Evolutionary conservation across 2,329 filamentous ascomycete species (phyloP), one percentile per base, ranked within the genome.

Genomic region (Coniella vitis): DNA sequence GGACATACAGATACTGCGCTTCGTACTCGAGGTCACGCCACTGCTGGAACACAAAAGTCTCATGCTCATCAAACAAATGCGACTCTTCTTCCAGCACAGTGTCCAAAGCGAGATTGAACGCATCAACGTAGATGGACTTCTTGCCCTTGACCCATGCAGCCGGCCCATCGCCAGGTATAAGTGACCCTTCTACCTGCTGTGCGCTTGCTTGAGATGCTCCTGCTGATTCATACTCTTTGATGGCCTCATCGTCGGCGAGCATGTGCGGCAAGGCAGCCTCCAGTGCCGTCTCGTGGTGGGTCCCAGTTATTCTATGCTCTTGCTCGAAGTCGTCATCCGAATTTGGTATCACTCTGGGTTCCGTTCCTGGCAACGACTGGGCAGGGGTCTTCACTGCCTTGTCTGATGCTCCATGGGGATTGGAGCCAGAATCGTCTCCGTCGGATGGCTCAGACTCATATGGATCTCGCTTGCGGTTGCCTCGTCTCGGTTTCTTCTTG

Each of bases 81-180:
- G 79, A 77, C 66, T 98, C 93, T 49, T 97, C 88, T 42, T 88
- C 83, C 12, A 97, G 69, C 3, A 98, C 93, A 0, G 88, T 95
- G 51, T 91, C 84, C 42, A 98, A 70, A 2, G 91, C 89, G 13
- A 97, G 73, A 60, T 95, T 95, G 72, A 98, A 98, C 1, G 93
- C 93, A 68, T 98, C 93, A 16, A 96, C 89, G 60, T 98, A 98
- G 48, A 98, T 88, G 1, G 90, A 97, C 60, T 84, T 94, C 63
- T 81, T 83, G 0, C 89, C 88, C 59, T 76, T 81, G 4, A 82
- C 67, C 88, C 88, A 95, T 52, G 76, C 44, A 71, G 72, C 64
- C 14, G 60, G 54, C 49, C 63, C 54, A 45, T 80, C 69, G 49
- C 74, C 74, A 16, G 48, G 45, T 21, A 29, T 32, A 17, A 44